A percentile compares a stretch with the other conserved stretches of the same genome.
phyloP scores from a whole-genome alignment of 1,284 basidiomycete species.

The Cryptococcus maquisensis region DNA sequence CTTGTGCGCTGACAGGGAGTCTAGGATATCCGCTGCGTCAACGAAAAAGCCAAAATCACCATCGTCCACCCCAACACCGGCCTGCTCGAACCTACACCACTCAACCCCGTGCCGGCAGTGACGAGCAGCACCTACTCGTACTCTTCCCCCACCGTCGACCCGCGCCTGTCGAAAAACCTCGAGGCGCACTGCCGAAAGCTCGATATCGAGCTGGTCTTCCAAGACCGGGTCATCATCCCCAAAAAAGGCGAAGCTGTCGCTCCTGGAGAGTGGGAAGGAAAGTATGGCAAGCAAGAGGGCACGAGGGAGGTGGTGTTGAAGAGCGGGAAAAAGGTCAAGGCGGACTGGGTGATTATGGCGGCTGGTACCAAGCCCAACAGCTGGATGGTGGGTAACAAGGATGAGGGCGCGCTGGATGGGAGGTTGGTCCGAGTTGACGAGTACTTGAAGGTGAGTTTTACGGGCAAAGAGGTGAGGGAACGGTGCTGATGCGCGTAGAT shows the following conservation, averaged over 20 bases:
- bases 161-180: conserved; percentile 29
- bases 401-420: conserved; percentile 14
- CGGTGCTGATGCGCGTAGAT: conserved; percentile 18
- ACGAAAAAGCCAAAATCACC: conserved; percentile 26
- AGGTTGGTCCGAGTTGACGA: conserved; percentile 25
- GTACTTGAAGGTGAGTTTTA: conserved; percentile 14
- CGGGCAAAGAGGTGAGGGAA: no score
- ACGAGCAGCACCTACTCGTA: conserved; percentile 8
- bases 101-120: neutral
- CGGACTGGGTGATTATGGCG: conserved; percentile 42
- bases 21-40: conserved; percentile 12
- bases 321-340: conserved; percentile 46
- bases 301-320: conserved; percentile 3
- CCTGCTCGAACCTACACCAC: conserved; percentile 23
- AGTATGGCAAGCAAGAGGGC: conserved; percentile 16
- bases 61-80: conserved; percentile 28
- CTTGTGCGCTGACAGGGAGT: conserved; percentile 13
- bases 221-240: conserved; percentile 35
- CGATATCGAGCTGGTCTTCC: conserved; percentile 39
- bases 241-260: neutral
- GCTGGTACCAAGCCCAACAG: conserved; percentile 48
- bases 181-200: conserved; percentile 30
- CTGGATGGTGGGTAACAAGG: conserved; percentile 23
- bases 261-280: conserved; percentile 25
- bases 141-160: conserved; percentile 15